These are phyloP conservation scores for Solanum etuberosum DNA, from an alignment of 257 asterid genomes.

Conservation along the genomic window DNA sequence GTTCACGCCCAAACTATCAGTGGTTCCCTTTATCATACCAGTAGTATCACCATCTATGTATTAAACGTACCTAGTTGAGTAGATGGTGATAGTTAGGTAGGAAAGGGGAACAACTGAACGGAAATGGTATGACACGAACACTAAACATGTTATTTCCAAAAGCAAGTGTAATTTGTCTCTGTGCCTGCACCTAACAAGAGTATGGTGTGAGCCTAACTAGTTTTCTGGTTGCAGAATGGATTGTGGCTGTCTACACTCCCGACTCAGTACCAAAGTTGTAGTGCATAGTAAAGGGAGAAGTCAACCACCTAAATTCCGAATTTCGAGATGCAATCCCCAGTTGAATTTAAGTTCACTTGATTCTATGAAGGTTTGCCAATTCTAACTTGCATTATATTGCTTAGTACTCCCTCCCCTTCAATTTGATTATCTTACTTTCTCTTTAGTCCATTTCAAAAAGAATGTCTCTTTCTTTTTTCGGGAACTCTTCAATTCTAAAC, in stretches of 20 bases:
- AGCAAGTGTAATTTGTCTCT: neutral
- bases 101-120: no score
- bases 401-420: no score
- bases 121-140: neutral
- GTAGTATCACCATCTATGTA: no score
- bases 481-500: no score
- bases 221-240: conserved; percentile 40
- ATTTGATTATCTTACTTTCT: no score
- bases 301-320: conserved; percentile 17
- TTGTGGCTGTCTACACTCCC: conserved; percentile 30
- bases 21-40: no score
- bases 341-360: conserved; percentile 43
- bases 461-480: no score
- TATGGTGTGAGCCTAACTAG: neutral
- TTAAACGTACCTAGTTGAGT: no score
- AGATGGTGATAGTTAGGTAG: no score
- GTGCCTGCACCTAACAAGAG: neutral
- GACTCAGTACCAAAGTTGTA: conserved; percentile 15
- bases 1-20: no score
- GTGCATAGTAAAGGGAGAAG: conserved; percentile 20
- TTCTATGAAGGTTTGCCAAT: conserved; percentile 41
- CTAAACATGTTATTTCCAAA: neutral
- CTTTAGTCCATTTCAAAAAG: no score
- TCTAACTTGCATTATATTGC: neutral
- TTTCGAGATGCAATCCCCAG: conserved; percentile 14